Evolutionary conservation across 2,329 filamentous ascomycete species (phyloP), one percentile per base, ranked within the genome.

Genomic region (Ambrosiella cleistominuta): DNA sequence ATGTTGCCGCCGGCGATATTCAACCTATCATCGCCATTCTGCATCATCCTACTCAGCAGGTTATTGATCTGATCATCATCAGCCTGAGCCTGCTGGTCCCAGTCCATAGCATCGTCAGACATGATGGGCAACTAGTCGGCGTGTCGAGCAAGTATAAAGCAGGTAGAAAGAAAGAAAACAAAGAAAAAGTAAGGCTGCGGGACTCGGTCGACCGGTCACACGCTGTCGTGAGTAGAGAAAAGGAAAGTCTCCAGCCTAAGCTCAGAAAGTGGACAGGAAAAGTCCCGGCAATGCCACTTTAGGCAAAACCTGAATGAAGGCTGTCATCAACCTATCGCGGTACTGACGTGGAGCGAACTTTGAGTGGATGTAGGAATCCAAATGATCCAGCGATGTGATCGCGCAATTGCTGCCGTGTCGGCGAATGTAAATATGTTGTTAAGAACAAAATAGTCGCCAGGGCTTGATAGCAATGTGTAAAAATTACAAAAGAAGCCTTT

Each of bases 31-130:
- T 65, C 69, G 11, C 64, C 66, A 38, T 68, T 69, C 58, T 71
- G 68, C 61, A 73, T 69, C 44, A 69, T 70, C 55, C 72, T 68
- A 35, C 69, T 70, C 13, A 79, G 66, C 8, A 76, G 67, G 7
- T 67, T 69, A 37, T 73, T 68, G 36, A 79, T 74, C 57, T 71
- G 69, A 55, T 68, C 69, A 27, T 78, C 73, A 63, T 81, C 76
- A 38, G 73, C 70, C 27, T 69, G 72, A 60, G 76, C 68, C 61
- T 78, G 74, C 17, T 61, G 54, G 40, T 68, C 66, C 69, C 70
- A 72, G 62, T 54, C 19, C 47, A 51, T 51, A 11, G 71, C 70
- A 17, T 69, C 68, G 36, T 69, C 67, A n/a, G 68, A 66, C 45
- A 68, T 66, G 50, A 62, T 59, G 45, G 62, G 55, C 54, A 64